Percentiles rank a stretch among this genome's conserved stretches.
Evolutionary conservation across 2,329 filamentous ascomycete species (phyloP).

Genomic region (Hypomyces rosellus): DNA sequence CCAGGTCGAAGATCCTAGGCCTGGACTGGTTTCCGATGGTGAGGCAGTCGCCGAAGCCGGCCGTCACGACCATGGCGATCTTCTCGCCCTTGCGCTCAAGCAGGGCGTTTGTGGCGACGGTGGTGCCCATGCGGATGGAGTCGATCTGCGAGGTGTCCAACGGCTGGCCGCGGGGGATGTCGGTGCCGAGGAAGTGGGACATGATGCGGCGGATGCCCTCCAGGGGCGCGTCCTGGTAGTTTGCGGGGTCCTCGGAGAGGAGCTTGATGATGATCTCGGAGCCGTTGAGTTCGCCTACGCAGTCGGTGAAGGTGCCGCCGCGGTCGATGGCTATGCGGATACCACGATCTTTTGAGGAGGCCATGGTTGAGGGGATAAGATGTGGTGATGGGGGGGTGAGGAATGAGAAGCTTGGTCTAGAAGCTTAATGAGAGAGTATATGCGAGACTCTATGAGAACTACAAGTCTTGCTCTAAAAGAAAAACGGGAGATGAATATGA

Average conservation of each 20-base stretch:
- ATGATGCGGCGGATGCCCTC: conserved; percentile 87
- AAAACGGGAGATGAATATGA: no score
- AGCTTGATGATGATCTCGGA: conserved; percentile 82
- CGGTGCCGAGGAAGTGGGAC: conserved; percentile 64
- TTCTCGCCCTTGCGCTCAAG: conserved; percentile 85
- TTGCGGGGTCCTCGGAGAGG: conserved; percentile 80
- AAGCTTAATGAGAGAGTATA: neutral
- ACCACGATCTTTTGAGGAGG: conserved; percentile 41
- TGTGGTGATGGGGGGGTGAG: neutral
- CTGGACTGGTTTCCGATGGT: conserved; percentile 86
- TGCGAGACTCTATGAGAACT: neutral
- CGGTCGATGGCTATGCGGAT: conserved; percentile 73
- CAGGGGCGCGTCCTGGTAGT: conserved; percentile 85
- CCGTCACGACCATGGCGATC: conserved; percentile 81
- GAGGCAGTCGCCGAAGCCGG: conserved; percentile 81
- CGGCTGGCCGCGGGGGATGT: conserved; percentile 72
- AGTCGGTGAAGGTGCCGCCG: conserved; percentile 89
- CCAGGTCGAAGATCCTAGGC: conserved; percentile 85
- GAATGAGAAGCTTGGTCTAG: neutral
- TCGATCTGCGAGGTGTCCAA: conserved; percentile 80
- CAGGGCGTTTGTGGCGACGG: conserved; percentile 86
- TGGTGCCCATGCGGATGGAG: conserved; percentile 93
- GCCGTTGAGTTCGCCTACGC: conserved; percentile 73
- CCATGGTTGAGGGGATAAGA: conserved; percentile 23
- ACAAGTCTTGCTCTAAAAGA: no score